Conservation (phyloP, 805 yeast species). For the Teunomyces tritomae region DNA sequence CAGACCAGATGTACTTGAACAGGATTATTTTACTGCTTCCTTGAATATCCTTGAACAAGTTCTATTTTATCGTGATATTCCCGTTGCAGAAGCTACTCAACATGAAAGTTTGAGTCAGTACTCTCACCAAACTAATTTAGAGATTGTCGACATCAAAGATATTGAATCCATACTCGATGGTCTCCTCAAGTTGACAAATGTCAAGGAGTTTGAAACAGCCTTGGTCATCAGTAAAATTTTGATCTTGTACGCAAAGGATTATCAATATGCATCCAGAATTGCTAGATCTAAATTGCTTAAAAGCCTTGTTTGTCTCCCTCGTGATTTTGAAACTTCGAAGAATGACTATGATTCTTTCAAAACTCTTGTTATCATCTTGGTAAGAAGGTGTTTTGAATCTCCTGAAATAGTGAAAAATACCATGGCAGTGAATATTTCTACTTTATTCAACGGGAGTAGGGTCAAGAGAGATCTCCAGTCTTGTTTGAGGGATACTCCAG, state of each 20-base stretch:
- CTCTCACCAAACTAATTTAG: slow-evolving; percentile 9
- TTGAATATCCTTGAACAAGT: slow-evolving; percentile 55
- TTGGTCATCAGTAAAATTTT: slow-evolving; percentile 53
- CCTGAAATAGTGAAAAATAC: slow-evolving; percentile 45
- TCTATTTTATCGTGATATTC: slow-evolving; percentile 50
- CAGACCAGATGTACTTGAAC: slow-evolving; percentile 22
- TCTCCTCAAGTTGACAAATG: slow-evolving; percentile 38
- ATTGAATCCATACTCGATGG: slow-evolving; percentile 39
- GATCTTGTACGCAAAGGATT: slow-evolving; percentile 50
- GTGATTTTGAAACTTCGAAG: slow-evolving; percentile 19
- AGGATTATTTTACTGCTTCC: slow-evolving; percentile 59
- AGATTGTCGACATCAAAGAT: slow-evolving; percentile 14
- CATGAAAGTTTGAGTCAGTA: slow-evolving; percentile 5
- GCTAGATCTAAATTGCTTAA: slow-evolving; percentile 47
- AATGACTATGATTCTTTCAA: slow-evolving; percentile 7
- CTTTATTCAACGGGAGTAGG: slow-evolving; percentile 29
- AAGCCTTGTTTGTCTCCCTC: slow-evolving; percentile 45
- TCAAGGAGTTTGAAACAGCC: slow-evolving; percentile 48
- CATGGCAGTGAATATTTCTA: slow-evolving; percentile 51
- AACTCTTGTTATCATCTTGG: slow-evolving; percentile 45
- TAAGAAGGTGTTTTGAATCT: slow-evolving; percentile 72
- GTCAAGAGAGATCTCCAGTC: slow-evolving; percentile 25
- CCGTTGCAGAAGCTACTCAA: slow-evolving; percentile 36
- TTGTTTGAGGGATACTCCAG: slow-evolving; percentile 49
- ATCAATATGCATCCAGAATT: slow-evolving; percentile 38